Evolutionary conservation across 2,329 filamentous ascomycete species (phyloP).

Genomic region (Ophiobolus disseminans): DNA sequence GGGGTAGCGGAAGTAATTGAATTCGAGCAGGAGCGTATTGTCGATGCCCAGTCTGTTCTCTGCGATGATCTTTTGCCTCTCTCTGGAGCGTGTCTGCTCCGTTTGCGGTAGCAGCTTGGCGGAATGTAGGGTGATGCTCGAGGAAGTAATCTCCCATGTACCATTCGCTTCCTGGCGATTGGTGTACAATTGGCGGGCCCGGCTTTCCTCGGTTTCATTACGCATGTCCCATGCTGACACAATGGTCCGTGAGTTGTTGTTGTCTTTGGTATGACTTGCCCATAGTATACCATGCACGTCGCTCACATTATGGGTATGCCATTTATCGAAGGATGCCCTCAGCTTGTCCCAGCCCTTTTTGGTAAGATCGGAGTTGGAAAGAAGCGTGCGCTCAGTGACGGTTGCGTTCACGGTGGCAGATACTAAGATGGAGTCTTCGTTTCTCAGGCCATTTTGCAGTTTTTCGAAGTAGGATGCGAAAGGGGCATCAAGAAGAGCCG

Average conservation of each 20-base stretch:
- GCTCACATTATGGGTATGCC: not conserved
- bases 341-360: not conserved
- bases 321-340: not conserved
- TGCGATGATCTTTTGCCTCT: not conserved
- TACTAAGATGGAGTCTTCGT: not conserved
- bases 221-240: not conserved
- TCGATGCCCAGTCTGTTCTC: not conserved
- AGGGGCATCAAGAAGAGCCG: not conserved
- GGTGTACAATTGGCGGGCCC: not conserved
- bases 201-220: not conserved
- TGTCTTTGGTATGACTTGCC: not conserved
- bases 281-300: not conserved
- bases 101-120: not conserved
- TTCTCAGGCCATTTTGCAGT: not conserved
- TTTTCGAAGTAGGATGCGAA: not conserved
- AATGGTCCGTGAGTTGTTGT: not conserved
- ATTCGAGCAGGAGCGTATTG: not conserved
- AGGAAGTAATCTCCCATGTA: not conserved
- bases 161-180: not conserved
- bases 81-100: not conserved
- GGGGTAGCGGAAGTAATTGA: not conserved
- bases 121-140: not conserved
- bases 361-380: not conserved
- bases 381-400: not conserved
- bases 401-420: not conserved